Percentiles rank a stretch among this genome's conserved stretches.
Conservation (phyloP, 2,329 filamentous ascomycete species). For the Alternaria brassicae region DNA sequence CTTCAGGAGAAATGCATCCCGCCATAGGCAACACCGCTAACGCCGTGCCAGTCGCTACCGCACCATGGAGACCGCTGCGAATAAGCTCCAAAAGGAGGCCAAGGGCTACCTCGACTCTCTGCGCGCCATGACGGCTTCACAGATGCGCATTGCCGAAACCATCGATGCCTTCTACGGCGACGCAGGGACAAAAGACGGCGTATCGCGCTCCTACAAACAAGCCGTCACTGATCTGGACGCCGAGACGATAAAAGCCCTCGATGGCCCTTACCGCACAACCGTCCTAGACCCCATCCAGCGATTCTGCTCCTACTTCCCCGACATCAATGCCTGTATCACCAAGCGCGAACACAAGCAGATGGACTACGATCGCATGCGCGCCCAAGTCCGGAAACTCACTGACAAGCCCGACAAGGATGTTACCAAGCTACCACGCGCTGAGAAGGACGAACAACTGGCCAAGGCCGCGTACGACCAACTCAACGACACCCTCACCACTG, state of each 20-base stretch:
- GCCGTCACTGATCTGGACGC: conserved; percentile 97
- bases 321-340: conserved; percentile 99
- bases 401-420: conserved; percentile 99
- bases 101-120: conserved; percentile 97
- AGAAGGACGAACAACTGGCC: conserved; percentile 96
- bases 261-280: conserved; percentile 92
- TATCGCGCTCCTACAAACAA: conserved; percentile 96
- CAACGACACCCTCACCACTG: conserved; percentile 92
- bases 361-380: conserved; percentile 94
- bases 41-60: conserved; percentile 75
- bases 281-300: conserved; percentile 94
- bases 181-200: conserved; percentile 90
- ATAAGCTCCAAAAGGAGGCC: conserved; percentile 93
- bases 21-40: conserved; percentile 7
- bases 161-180: conserved; percentile 99
- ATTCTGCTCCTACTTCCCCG: conserved; percentile 98
- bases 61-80: conserved; percentile 94
- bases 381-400: conserved; percentile 94
- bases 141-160: conserved; percentile 99
- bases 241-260: conserved; percentile 97
- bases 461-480: conserved; percentile 93
- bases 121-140: conserved; percentile 97
- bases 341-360: conserved; percentile 98
- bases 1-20: background rate
- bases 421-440: conserved; percentile 91